These are phyloP conservation scores for Ascochyta rabiei DNA, from an alignment of 2,329 filamentous ascomycete genomes.

Conservation along the genomic window DNA sequence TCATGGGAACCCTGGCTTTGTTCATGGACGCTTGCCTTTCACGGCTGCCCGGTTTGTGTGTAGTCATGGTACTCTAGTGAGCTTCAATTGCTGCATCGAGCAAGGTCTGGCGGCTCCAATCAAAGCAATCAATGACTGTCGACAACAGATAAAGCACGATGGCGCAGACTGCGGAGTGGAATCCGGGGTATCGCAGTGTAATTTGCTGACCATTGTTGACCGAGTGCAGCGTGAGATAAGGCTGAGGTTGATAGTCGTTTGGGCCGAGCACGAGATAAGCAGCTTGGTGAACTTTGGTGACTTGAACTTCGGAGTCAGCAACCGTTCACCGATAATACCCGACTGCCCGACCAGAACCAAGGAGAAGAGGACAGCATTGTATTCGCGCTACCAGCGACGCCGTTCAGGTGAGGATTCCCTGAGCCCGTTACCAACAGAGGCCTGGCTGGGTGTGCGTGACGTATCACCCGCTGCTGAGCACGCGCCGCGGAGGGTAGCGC, in stretches of 20 bases:
- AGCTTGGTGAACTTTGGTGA: slow-evolving; percentile 4
- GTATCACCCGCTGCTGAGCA: slow-evolving; percentile 12
- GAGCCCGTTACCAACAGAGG: background rate
- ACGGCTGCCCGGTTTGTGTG: slow-evolving; percentile 4
- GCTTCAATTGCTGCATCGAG: slow-evolving; percentile 4
- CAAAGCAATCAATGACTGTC: background rate
- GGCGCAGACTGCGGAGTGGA: slow-evolving; percentile 7
- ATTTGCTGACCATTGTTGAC: slow-evolving; percentile 10
- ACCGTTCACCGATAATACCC: slow-evolving; percentile 13
- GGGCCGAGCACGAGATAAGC: slow-evolving; percentile 15
- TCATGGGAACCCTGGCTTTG: slow-evolving; percentile 17
- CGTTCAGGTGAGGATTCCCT: background rate
- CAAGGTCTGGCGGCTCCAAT: background rate
- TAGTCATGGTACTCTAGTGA: background rate
- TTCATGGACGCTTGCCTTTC: slow-evolving; percentile 10
- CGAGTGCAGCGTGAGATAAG: slow-evolving; percentile 16
- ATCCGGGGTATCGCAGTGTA: slow-evolving; percentile 14
- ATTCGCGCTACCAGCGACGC: slow-evolving; percentile 5
- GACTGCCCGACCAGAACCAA: slow-evolving; percentile 7
- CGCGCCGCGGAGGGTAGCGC: slow-evolving; percentile 7
- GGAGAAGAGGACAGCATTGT: background rate
- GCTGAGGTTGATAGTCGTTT: slow-evolving; percentile 16
- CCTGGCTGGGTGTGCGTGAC: slow-evolving; percentile 7
- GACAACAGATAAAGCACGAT: slow-evolving; percentile 6
- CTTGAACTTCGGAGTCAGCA: slow-evolving; percentile 15